Evolutionary conservation across 2,329 filamentous ascomycete species (phyloP).

Genomic region (Xylariaceae sp.): DNA sequence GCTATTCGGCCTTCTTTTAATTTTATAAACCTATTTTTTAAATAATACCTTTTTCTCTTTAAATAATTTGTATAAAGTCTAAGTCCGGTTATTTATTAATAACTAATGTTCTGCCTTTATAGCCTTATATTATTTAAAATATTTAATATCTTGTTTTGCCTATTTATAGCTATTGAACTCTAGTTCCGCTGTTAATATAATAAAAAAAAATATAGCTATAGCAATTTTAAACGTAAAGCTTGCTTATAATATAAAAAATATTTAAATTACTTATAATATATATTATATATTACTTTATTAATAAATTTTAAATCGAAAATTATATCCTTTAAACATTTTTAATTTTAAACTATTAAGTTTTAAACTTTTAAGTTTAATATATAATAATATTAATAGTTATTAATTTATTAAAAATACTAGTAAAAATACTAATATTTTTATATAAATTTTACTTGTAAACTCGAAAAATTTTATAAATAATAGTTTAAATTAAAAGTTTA

Average conservation of each 20-base stretch:
- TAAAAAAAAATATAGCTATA: background rate
- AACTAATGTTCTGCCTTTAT: constrained; percentile 3
- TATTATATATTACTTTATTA: constrained; percentile 5
- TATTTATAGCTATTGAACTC: background rate
- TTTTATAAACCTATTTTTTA: no score
- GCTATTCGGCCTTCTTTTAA: constrained; percentile 9
- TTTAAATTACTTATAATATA: background rate
- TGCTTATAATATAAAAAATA: background rate
- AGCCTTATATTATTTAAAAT: constrained; percentile 10
- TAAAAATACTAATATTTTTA: background rate
- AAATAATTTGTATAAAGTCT: constrained; percentile 5
- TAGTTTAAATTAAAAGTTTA: constrained; percentile 4
- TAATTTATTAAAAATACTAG: background rate
- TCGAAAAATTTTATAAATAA: background rate
- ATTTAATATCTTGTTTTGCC: constrained; percentile 1
- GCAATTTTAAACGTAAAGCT: background rate
- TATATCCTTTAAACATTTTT: constrained; percentile 7
- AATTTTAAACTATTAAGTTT: background rate
- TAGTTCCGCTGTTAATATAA: background rate
- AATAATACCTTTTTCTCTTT: constrained; percentile 10
- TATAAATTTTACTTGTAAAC: background rate
- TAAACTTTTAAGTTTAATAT: background rate
- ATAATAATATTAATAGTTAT: background rate
- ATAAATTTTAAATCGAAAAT: constrained; percentile 2
- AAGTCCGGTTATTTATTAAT: constrained; percentile 9